Percentiles rank a stretch among this genome's conserved stretches.
Evolutionary conservation across 106 monocot species (phyloP).

Genomic region (Iris macrosiphon): DNA sequence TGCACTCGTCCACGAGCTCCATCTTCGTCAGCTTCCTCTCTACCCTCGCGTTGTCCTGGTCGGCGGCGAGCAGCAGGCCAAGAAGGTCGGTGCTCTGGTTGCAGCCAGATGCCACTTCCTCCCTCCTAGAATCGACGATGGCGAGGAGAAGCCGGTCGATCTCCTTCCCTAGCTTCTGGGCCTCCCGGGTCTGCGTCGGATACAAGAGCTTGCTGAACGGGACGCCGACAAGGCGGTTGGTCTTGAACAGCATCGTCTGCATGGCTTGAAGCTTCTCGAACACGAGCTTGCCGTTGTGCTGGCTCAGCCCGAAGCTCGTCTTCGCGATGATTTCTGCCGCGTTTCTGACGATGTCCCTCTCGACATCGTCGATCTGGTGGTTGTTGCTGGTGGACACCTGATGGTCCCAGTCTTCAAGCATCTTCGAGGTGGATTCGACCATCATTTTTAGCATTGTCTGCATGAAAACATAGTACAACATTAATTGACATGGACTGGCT

Average conservation of each 20-base stretch:
- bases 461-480: neutral
- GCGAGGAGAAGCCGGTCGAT: constrained; percentile 52
- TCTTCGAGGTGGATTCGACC: constrained; percentile 42
- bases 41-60: neutral
- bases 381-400: constrained; percentile 5
- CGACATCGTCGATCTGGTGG: constrained; percentile 24
- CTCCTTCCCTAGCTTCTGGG: constrained; percentile 47
- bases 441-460: constrained; percentile 50
- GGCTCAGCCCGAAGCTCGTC: constrained; percentile 47
- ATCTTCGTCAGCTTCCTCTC: constrained; percentile 33
- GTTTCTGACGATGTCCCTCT: constrained; percentile 34
- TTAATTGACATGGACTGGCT: too few species aligned
- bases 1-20: constrained; percentile 85
- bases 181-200: constrained; percentile 14
- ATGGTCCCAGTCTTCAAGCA: constrained; percentile 42
- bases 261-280: constrained; percentile 43
- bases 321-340: constrained; percentile 71
- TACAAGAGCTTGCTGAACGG: constrained; percentile 39
- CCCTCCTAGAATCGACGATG: constrained; percentile 19
- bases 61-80: constrained; percentile 34
- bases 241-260: constrained; percentile 44
- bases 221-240: constrained; percentile 55
- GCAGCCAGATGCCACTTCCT: neutral
- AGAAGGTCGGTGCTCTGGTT: constrained; percentile 22
- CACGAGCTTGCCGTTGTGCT: constrained; percentile 25